These are phyloP conservation scores for Ganoderma lucidum DNA, from an alignment of 1,284 basidiomycete genomes.

Conservation along the genomic window DNA sequence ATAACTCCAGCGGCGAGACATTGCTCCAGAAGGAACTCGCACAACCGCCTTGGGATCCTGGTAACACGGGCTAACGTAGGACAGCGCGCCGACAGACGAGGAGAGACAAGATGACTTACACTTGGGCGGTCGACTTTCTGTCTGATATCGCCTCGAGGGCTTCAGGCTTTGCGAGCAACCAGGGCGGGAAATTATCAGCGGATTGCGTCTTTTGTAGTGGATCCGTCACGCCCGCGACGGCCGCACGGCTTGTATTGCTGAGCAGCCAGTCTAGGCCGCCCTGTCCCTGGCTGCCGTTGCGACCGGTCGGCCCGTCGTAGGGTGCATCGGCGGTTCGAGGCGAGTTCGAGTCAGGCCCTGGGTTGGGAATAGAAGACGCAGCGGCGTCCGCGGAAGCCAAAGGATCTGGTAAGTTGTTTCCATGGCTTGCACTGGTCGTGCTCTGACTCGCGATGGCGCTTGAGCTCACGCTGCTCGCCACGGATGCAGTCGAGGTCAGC, in stretches of 20 bases:
- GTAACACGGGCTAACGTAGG: slow-evolving; percentile 7
- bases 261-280: slow-evolving; percentile 38
- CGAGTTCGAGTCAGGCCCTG: background rate
- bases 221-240: slow-evolving; percentile 14
- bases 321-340: slow-evolving; percentile 1
- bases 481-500: background rate
- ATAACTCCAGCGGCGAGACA: slow-evolving; percentile 51
- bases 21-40: slow-evolving; percentile 56
- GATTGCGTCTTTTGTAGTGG: slow-evolving; percentile 7
- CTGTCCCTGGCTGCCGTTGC: slow-evolving; percentile 15
- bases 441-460: background rate
- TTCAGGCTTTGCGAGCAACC: slow-evolving; percentile 38
- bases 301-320: slow-evolving; percentile 12
- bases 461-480: background rate
- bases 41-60: slow-evolving; percentile 56
- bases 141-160: slow-evolving; percentile 43
- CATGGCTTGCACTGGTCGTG: too few species aligned
- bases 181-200: slow-evolving; percentile 32
- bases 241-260: slow-evolving; percentile 36
- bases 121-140: slow-evolving; percentile 54
- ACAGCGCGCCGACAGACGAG: slow-evolving; percentile 5
- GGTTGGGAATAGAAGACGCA: background rate
- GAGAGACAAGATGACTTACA: slow-evolving; percentile 40
- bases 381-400: background rate
- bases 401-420: background rate